phyloP scores from a whole-genome alignment of 2,329 filamentous ascomycete species.

The Xylaria sp. region DNA sequence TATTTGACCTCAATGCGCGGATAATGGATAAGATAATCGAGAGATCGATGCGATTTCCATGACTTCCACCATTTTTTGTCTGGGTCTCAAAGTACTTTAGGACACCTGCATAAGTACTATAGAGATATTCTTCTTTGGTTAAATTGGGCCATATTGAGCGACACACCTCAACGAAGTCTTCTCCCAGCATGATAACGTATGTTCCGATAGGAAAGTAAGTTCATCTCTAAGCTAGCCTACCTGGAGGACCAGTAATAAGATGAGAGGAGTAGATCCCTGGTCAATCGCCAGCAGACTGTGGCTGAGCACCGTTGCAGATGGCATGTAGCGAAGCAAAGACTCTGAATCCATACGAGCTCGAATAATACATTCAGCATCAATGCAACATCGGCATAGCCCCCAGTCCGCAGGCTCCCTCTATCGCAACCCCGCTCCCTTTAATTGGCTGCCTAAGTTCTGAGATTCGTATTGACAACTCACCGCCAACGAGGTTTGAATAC shows the following conservation, averaged over 20 bases:
- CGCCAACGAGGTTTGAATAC: not conserved
- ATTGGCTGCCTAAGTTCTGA: not conserved
- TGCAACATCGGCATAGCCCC: conserved; percentile 3
- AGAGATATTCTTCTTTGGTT: conserved; percentile 24
- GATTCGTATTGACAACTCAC: not conserved
- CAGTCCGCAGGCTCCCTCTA: conserved; percentile 16
- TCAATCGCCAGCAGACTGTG: not conserved
- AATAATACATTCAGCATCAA: not conserved
- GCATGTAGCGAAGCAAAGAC: not conserved
- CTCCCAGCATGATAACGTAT: conserved; percentile 12
- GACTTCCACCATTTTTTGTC: not conserved
- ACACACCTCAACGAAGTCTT: conserved; percentile 24
- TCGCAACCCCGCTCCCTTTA: conserved; percentile 22
- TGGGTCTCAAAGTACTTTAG: conserved; percentile 20
- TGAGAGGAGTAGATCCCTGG: not conserved
- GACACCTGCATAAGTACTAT: conserved; percentile 16
- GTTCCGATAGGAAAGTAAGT: not conserved
- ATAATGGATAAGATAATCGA: conserved; percentile 8
- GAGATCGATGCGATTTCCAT: not conserved
- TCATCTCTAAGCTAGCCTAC: not conserved
- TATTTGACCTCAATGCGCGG: not conserved
- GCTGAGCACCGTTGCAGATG: not conserved
- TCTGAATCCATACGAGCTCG: not conserved
- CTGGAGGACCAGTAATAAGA: not conserved
- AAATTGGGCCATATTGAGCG: conserved; percentile 30